Percentiles rank a stretch among this genome's conserved stretches.
phyloP scores from a whole-genome alignment of 768 basidiomycete genomes.

The Tubosaeta sp. region DNA sequence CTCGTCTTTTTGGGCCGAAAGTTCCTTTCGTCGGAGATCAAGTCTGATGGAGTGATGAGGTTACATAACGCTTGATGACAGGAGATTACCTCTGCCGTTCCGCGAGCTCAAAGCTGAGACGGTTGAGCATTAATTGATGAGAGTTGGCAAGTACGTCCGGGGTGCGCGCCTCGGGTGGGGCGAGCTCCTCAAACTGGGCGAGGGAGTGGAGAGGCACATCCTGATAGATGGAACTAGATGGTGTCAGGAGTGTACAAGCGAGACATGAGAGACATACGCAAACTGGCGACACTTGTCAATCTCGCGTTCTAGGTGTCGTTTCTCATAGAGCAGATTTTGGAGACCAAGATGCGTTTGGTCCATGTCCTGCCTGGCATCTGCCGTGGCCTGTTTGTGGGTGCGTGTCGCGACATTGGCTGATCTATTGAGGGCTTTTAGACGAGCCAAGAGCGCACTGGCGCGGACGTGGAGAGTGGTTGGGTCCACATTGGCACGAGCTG shows the following conservation, averaged over 20 bases:
- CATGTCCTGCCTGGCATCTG: slow-evolving; percentile 80
- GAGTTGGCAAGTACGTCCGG: slow-evolving; percentile 59
- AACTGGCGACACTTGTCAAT: slow-evolving; percentile 92
- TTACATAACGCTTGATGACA: slow-evolving; percentile 1
- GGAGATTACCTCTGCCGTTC: slow-evolving; percentile 75
- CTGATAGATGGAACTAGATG: slow-evolving; percentile 76
- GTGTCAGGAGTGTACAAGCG: neutral
- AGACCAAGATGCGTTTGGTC: slow-evolving; percentile 83
- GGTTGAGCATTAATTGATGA: slow-evolving; percentile 85
- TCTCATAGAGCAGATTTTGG: slow-evolving; percentile 87
- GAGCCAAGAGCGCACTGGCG: slow-evolving; percentile 72
- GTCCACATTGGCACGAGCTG: slow-evolving; percentile 43
- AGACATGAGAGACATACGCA: slow-evolving; percentile 50
- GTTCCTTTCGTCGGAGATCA: slow-evolving; percentile 65
- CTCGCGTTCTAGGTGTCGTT: slow-evolving; percentile 84
- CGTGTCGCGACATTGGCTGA: slow-evolving; percentile 68
- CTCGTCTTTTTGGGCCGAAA: slow-evolving; percentile 67
- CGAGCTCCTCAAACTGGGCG: slow-evolving; percentile 64
- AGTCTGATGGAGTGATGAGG: slow-evolving; percentile 43
- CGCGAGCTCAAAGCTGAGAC: slow-evolving; percentile 80
- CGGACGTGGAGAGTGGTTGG: slow-evolving; percentile 49
- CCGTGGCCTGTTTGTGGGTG: slow-evolving; percentile 64
- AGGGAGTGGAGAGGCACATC: slow-evolving; percentile 72
- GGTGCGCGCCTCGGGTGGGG: slow-evolving; percentile 63
- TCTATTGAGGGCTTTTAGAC: slow-evolving; percentile 76